Evolutionary conservation across 129 eudicot genomes (phyloP).

Genomic region (Chrysanthemum makinoi): DNA sequence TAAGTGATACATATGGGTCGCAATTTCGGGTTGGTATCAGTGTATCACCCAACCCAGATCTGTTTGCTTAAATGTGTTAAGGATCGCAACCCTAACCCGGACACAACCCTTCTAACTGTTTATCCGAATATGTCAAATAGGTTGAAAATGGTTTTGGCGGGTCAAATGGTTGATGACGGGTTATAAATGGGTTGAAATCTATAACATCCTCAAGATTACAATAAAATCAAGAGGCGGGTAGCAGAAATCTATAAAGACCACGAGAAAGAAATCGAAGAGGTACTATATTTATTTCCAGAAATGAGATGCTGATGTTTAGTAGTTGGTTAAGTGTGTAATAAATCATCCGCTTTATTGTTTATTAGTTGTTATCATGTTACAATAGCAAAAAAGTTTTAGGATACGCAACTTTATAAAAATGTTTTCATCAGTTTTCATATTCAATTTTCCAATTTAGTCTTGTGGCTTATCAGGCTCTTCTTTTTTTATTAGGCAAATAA

Average conservation of each 20-base stretch:
- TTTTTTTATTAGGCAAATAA: too few species aligned
- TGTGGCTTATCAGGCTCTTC: too few species aligned
- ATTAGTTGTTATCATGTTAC: constrained; percentile 6
- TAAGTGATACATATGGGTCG: constrained; percentile 22
- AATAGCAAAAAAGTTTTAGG: background rate
- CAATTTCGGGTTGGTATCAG: too few species aligned
- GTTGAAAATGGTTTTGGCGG: too few species aligned
- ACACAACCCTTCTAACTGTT: too few species aligned
- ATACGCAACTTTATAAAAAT: background rate
- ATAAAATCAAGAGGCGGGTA: constrained; percentile 65
- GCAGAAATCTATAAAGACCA: constrained; percentile 82
- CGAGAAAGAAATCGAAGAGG: constrained; percentile 85
- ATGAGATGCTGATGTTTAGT: background rate
- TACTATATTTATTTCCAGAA: constrained; percentile 20
- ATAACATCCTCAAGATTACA: constrained; percentile 69
- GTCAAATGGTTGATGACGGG: too few species aligned
- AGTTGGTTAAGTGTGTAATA: constrained; percentile 17
- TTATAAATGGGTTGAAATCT: too few species aligned
- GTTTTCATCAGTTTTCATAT: background rate
- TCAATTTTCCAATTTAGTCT: background rate
- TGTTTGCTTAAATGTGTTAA: too few species aligned
- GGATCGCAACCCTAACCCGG: too few species aligned
- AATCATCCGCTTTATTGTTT: constrained; percentile 16
- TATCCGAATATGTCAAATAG: too few species aligned
- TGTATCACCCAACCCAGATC: too few species aligned